Evolutionary conservation across 345 rosid species (phyloP).

Genomic region (Pugionium dolabratum): DNA sequence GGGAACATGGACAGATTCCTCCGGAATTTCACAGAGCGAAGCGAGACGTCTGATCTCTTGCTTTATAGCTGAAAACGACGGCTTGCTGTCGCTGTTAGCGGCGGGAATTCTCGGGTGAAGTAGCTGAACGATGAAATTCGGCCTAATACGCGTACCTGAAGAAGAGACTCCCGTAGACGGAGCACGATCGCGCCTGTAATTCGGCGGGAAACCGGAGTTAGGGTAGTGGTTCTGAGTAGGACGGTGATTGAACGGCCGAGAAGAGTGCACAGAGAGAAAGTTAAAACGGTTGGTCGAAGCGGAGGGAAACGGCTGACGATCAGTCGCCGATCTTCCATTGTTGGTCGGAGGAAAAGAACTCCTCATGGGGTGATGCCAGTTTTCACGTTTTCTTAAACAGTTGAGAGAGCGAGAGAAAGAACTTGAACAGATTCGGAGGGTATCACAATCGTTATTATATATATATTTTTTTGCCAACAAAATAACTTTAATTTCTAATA

Average conservation of each 20-base stretch:
- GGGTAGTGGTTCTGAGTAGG: conserved; percentile 28
- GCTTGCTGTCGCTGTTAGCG: conserved; percentile 1
- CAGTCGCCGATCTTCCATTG: conserved; percentile 27
- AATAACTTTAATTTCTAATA: too few species aligned
- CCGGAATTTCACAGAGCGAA: conserved; percentile 28
- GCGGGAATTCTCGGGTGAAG: conserved; percentile 10
- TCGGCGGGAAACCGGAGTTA: conserved; percentile 35
- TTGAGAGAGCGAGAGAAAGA: conserved; percentile 15
- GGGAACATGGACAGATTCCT: conserved; percentile 6
- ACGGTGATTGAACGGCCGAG: conserved; percentile 24
- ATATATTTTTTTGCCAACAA: too few species aligned
- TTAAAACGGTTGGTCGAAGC: not conserved
- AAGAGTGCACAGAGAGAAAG: not conserved
- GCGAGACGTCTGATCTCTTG: conserved; percentile 23
- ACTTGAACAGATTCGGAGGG: conserved; percentile 16
- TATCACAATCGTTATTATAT: not conserved
- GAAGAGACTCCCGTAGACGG: not conserved
- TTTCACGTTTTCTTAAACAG: conserved; percentile 1
- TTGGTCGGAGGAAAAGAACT: conserved; percentile 28
- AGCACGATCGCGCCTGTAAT: conserved; percentile 27
- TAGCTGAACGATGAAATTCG: conserved; percentile 43
- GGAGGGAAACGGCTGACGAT: conserved; percentile 17
- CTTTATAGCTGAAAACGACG: not conserved
- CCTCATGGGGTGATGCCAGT: conserved; percentile 37
- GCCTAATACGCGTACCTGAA: conserved; percentile 11